Evolutionary conservation across 345 rosid genomes (phyloP), one percentile per base, ranked within the genome.

Genomic region (Noccaea caerulescens): DNA sequence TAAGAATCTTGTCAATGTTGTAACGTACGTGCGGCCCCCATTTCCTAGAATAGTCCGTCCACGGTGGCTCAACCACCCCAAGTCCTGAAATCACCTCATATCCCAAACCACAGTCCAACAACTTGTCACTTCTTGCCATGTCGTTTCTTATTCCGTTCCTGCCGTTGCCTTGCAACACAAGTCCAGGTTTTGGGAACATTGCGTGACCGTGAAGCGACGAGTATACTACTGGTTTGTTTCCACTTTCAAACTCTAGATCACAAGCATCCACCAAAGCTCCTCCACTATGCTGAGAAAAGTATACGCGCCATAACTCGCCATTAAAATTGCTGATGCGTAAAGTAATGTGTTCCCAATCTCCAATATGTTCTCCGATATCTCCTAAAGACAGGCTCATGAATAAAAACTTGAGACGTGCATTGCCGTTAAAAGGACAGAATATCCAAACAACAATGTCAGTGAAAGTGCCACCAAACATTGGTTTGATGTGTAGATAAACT

Each of bases 301-400:
- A 89, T 8, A 83, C 82, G 1, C 82, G 56, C 74, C 75, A 61
- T 2, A 92, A 71, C 80, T 84, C 80, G 2, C 89, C 94, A 18
- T 70, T 77, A 68, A 92, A 89, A 54, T 92, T 92, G 84, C 92
- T 92, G 34, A 89, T 59, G 70, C 98, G 81, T 10, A 92, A 65
- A 6, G 93, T 85, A 53, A 87, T 61, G 43, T 87, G 96, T 80
- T 92, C 98, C 98, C 96, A 92, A 8, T 92, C 96, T 1, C 98
- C 96, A 3, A 88, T 75, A 42, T 91, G 97, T 57, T 85, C 82
- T 3, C 95, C 97, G 8, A 88, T 82, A 47, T 43, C 77, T 13
- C 93, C 88, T 50, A 89, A 5, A 0, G 82, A 43, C 2, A 87
- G 10, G n/a, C 72, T 74, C 38, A 92, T 51, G 68, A 85, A 50